Percentiles rank a stretch among this genome's conserved stretches.
These are phyloP conservation scores for Aspergillus latus DNA, from an alignment of 2,329 filamentous ascomycete genomes.

Conservation along the genomic window DNA sequence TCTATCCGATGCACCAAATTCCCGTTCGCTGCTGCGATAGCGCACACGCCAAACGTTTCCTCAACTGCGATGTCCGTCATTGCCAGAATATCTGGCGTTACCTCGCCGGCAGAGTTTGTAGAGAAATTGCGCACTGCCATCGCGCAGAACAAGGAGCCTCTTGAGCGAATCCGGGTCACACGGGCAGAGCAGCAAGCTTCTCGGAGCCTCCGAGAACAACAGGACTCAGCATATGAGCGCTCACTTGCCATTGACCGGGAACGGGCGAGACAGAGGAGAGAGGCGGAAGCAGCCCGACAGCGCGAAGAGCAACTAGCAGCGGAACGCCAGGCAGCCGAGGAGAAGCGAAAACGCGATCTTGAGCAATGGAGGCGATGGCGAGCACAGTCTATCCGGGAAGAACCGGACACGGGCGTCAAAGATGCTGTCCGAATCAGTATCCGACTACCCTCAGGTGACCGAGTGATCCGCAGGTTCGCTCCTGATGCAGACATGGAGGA, in stretches of 20 bases:
- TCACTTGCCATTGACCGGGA: slow-evolving; percentile 86
- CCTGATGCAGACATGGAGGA: slow-evolving; percentile 75
- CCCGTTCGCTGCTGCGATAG: slow-evolving; percentile 82
- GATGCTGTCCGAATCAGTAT: slow-evolving; percentile 71
- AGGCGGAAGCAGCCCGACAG: slow-evolving; percentile 67
- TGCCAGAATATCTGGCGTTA: slow-evolving; percentile 72
- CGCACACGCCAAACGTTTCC: slow-evolving; percentile 80
- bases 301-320: slow-evolving; percentile 66
- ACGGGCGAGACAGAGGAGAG: slow-evolving; percentile 71
- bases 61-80: slow-evolving; percentile 89
- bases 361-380: slow-evolving; percentile 81
- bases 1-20: slow-evolving; percentile 89
- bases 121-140: slow-evolving; percentile 75
- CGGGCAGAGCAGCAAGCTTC: slow-evolving; percentile 77
- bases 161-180: slow-evolving; percentile 72
- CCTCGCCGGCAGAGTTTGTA: slow-evolving; percentile 68
- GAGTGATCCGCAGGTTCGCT: slow-evolving; percentile 74
- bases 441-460: slow-evolving; percentile 64
- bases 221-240: slow-evolving; percentile 91
- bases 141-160: slow-evolving; percentile 70
- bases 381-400: slow-evolving; percentile 62
- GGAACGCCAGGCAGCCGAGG: slow-evolving; percentile 62
- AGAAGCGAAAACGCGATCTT: slow-evolving; percentile 54
- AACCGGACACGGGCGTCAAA: slow-evolving; percentile 65
- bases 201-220: slow-evolving; percentile 78